Evolutionary conservation across 2,329 filamentous ascomycete species (phyloP), one percentile per base, ranked within the genome.

Genomic region (Fusarium austroafricanum): DNA sequence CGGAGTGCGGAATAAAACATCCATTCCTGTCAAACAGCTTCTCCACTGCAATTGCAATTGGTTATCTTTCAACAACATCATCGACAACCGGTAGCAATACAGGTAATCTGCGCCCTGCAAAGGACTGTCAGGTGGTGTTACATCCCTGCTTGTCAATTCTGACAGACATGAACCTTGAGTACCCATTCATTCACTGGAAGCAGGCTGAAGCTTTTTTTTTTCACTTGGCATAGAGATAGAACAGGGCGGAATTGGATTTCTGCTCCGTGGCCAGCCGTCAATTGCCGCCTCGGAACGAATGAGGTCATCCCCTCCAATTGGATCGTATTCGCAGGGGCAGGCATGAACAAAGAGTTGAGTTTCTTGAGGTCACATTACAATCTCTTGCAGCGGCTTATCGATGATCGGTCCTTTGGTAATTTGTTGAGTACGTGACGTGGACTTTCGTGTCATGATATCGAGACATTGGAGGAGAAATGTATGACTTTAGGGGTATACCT

Each of bases 191-290:
- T n/a, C 23, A 26, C 23, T 26, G 23, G 5, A 26, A 10, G 9
- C 26, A 33, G 31, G 14, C 31, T 33, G 14, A 17, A 33, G 31
- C 29, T 12, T 31, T 31, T 11, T 31, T 12, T 31, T 31, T 11
- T 31, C 29, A n/a, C 51, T 67, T 62, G 64, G 63, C 57, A 31
- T 49, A 12, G 18, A 28, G 17, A 38, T 42, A n/a, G n/a, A n/a
- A n/a, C n/a, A n/a, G 45, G 45, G 71, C 71, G 71, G 71, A 73
- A 73, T 71, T 71, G 38, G 6, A 4, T 6, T 29, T 18, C 4
- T 26, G 31, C 31, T 57, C 62, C 62, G 51, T 68, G 68, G 71
- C 52, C 73, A 74, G 68, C 71, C 71, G 71, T 57, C 68, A 68
- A 69, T 73, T 74, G 63, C 71, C 71, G 33, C 40, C 60, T 21